A percentile compares a stretch with the other conserved stretches of the same genome.
phyloP scores from a whole-genome alignment of 2,329 filamentous ascomycete genomes.

The Coniosporium tulheliwenetii region DNA sequence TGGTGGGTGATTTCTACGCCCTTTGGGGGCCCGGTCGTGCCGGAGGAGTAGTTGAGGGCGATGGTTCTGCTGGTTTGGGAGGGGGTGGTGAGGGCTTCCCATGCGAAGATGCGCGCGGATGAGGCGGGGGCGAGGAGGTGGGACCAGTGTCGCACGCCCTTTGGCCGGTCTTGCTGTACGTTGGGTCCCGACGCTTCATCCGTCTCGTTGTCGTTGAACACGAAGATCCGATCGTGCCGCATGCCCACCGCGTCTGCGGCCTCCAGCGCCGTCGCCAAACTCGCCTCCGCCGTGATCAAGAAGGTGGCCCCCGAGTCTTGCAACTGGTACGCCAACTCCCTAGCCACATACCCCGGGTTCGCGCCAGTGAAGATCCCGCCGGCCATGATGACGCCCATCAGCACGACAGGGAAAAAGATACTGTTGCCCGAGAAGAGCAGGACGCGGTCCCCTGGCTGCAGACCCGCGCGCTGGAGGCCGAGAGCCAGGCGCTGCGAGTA shows the following conservation, averaged over 20 bases:
- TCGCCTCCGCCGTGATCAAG: constrained; percentile 46
- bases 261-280: constrained; percentile 47
- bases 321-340: constrained; percentile 63
- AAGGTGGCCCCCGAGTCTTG: constrained; percentile 53
- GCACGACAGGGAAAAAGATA: constrained; percentile 54
- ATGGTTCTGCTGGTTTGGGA: constrained; percentile 38
- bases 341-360: constrained; percentile 51
- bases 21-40: constrained; percentile 32
- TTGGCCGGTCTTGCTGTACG: constrained; percentile 4
- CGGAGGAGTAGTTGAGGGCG: constrained; percentile 35
- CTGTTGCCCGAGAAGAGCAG: constrained; percentile 60
- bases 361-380: constrained; percentile 66
- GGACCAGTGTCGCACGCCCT: constrained; percentile 45
- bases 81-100: constrained; percentile 39
- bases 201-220: constrained; percentile 39
- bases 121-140: constrained; percentile 37
- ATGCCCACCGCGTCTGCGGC: constrained; percentile 47
- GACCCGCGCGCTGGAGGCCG: constrained; percentile 47
- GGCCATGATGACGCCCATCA: constrained; percentile 62
- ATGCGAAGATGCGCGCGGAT: constrained; percentile 43
- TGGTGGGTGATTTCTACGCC: constrained; percentile 13
- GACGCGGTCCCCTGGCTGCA: constrained; percentile 53
- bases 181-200: no score
- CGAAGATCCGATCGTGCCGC: constrained; percentile 40
- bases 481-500: constrained; percentile 58